Evolutionary conservation across 2,329 filamentous ascomycete species (phyloP).

Genomic region (Zymoseptoria crescenta): DNA sequence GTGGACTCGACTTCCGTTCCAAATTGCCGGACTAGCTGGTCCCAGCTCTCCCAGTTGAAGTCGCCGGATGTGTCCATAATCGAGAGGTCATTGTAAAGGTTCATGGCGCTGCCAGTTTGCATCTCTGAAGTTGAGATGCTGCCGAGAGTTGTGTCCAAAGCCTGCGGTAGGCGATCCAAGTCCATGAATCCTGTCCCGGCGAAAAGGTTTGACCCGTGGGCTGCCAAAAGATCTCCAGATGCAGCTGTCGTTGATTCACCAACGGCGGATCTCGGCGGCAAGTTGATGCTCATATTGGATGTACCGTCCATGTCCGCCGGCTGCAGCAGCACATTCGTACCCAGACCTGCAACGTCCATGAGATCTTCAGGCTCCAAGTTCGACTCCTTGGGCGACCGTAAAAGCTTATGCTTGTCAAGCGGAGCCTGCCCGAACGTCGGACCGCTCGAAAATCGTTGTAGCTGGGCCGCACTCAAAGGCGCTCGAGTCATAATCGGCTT

Average conservation of each 20-base stretch:
- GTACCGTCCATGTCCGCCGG: background rate
- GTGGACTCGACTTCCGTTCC: slow-evolving; percentile 35
- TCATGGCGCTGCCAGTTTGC: slow-evolving; percentile 5
- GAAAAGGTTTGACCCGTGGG: slow-evolving; percentile 12
- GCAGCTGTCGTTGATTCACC: background rate
- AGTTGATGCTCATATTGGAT: background rate
- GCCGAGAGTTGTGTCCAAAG: background rate
- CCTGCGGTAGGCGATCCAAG: slow-evolving; percentile 11
- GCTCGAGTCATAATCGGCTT: slow-evolving; percentile 25
- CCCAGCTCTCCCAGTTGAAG: slow-evolving; percentile 43
- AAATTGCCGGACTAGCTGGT: slow-evolving; percentile 41
- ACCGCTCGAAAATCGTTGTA: slow-evolving; percentile 27
- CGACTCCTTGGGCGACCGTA: slow-evolving; percentile 24
- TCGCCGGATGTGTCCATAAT: slow-evolving; percentile 33
- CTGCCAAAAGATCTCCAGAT: background rate
- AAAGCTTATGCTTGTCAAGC: slow-evolving; percentile 26
- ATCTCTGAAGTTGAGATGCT: background rate
- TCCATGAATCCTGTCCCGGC: slow-evolving; percentile 6
- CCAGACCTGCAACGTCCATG: slow-evolving; percentile 7
- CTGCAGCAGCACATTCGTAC: slow-evolving; percentile 7
- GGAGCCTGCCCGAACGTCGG: slow-evolving; percentile 27
- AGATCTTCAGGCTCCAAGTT: slow-evolving; percentile 12
- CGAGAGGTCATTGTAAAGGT: slow-evolving; percentile 17
- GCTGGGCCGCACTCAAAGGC: slow-evolving; percentile 28
- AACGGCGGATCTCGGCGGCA: background rate